phyloP scores from a whole-genome alignment of 1,284 basidiomycete genomes.

The Cryptococcus hybrid region DNA sequence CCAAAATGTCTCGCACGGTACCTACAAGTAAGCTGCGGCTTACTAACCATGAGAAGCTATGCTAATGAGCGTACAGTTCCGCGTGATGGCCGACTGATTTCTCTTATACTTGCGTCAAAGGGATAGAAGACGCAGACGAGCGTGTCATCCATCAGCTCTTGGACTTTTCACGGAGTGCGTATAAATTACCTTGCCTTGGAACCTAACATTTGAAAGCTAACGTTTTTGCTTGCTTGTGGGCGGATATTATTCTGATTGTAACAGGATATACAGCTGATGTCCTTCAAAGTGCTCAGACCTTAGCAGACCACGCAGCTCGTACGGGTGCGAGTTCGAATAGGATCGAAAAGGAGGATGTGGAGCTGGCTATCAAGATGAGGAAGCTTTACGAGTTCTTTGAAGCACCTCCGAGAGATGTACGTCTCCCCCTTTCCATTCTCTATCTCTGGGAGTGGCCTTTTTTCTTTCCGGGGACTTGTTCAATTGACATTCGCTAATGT shows the following conservation, averaged over 20 bases:
- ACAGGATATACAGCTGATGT: conserved; percentile 83
- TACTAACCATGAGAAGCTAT: background rate
- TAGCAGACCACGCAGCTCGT: conserved; percentile 87
- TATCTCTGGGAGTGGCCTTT: background rate
- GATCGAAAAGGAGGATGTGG: conserved; percentile 86
- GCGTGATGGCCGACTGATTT: conserved; percentile 85
- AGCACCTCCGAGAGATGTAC: conserved; percentile 90
- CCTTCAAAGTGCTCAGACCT: conserved; percentile 82
- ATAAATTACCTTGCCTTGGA: background rate
- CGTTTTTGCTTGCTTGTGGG: background rate
- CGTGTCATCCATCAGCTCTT: conserved; percentile 91
- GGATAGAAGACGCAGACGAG: conserved; percentile 90
- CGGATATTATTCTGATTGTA: background rate
- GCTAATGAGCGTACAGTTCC: conserved; percentile 52
- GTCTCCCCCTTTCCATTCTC: conserved; percentile 25
- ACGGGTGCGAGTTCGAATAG: conserved; percentile 56
- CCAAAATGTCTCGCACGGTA: conserved; percentile 7
- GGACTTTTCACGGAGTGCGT: conserved; percentile 82
- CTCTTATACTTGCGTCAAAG: conserved; percentile 88
- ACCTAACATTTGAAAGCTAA: background rate
- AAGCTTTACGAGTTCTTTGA: conserved; percentile 94
- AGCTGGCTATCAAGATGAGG: conserved; percentile 85
- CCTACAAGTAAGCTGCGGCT: conserved; percentile 8
- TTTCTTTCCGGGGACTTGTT: conserved; percentile 3
- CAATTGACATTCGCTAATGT: background rate